phyloP scores from a whole-genome alignment of 768 basidiomycete species.

The Suillus tomentosus region DNA sequence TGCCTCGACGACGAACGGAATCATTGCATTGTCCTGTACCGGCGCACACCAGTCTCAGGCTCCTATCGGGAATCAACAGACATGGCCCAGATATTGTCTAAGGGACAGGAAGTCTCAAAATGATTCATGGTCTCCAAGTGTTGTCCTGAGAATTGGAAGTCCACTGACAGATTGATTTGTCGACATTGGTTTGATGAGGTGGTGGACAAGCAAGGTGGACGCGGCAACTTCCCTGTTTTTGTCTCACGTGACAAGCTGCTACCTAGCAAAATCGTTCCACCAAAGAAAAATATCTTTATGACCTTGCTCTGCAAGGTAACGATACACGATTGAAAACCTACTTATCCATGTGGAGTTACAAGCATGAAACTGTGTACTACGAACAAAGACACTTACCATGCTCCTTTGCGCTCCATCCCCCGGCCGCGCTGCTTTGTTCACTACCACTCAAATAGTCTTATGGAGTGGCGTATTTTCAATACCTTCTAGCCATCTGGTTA shows the following conservation, averaged over 20 bases:
- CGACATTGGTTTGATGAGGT: not conserved
- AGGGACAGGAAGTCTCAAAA: too few relatives aligned
- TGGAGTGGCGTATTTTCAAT: not conserved
- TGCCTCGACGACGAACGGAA: not conserved
- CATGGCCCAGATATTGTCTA: too few relatives aligned
- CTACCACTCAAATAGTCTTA: slow-evolving; percentile 5
- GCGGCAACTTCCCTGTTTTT: too few relatives aligned
- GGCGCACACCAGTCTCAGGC: not conserved
- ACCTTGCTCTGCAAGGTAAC: too few relatives aligned
- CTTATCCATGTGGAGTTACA: not conserved
- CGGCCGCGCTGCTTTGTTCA: not conserved
- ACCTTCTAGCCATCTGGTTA: not conserved
- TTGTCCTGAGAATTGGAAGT: not conserved
- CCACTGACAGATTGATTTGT: not conserved
- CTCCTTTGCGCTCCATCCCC: not conserved
- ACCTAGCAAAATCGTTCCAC: too few relatives aligned
- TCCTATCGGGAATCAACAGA: not conserved
- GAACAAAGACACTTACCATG: slow-evolving; percentile 1
- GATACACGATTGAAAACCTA: not conserved
- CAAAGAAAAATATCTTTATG: too few relatives aligned
- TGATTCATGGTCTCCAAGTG: not conserved
- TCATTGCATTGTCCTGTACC: not conserved
- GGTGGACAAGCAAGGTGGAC: not conserved
- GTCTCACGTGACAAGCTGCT: too few relatives aligned
- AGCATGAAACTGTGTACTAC: not conserved